Conservation (phyloP, 2,329 filamentous ascomycete species). For the Truncatella angustata region DNA sequence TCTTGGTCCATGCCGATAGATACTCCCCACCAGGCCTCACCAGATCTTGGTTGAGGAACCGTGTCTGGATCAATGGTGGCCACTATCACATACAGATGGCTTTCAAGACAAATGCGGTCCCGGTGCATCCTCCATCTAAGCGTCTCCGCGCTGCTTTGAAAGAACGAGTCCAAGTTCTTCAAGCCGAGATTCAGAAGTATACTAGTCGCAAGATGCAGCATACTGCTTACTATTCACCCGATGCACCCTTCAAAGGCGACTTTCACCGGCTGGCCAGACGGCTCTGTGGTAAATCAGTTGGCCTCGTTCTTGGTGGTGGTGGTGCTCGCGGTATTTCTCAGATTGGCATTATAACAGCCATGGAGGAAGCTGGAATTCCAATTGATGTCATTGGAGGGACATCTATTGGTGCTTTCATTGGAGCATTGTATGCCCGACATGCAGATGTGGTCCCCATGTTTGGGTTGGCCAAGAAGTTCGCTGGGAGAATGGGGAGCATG, state of each 20-base stretch:
- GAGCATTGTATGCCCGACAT: constrained; percentile 91
- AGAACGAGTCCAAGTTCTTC: constrained; percentile 87
- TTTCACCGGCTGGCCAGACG: constrained; percentile 90
- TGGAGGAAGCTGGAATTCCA: constrained; percentile 94
- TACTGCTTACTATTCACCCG: constrained; percentile 82
- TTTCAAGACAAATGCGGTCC: constrained; percentile 73
- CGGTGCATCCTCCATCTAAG: constrained; percentile 67
- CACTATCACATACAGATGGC: constrained; percentile 98
- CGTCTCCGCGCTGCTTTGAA: constrained; percentile 84
- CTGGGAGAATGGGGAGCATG: constrained; percentile 97
- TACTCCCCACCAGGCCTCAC: constrained; percentile 85
- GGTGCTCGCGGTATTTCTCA: constrained; percentile 91
- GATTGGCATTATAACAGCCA: constrained; percentile 87
- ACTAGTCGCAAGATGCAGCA: constrained; percentile 91
- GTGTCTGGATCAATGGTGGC: constrained; percentile 96
- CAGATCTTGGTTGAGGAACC: constrained; percentile 84
- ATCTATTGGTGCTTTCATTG: constrained; percentile 94
- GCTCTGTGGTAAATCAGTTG: constrained; percentile 90
- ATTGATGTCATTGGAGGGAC: constrained; percentile 95
- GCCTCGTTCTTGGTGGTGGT: constrained; percentile 88
- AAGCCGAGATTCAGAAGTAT: constrained; percentile 97
- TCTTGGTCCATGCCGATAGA: constrained; percentile 83
- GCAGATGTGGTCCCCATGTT: constrained; percentile 97
- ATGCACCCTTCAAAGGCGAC: constrained; percentile 92
- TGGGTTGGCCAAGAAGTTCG: constrained; percentile 93